Conservation (phyloP, 768 basidiomycete species). For the Collybiopsis luxurians region DNA sequence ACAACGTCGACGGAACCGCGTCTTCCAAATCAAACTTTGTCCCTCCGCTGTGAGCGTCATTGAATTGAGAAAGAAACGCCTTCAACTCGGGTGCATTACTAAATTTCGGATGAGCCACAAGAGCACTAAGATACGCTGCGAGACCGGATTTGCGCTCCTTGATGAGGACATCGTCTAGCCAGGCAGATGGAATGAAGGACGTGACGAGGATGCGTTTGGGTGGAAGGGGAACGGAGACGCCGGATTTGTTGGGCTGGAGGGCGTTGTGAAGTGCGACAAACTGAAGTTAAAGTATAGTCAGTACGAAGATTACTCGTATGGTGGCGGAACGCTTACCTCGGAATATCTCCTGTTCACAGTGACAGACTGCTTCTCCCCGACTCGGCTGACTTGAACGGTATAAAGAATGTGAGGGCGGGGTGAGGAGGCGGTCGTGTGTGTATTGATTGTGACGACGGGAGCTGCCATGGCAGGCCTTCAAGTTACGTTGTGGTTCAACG, state of each 20-base stretch:
- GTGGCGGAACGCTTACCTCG: constrained; percentile 29
- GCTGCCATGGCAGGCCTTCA: neutral
- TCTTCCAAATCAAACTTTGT: constrained; percentile 38
- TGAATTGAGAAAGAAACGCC: constrained; percentile 35
- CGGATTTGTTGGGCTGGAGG: constrained; percentile 27
- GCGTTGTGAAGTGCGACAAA: constrained; percentile 38
- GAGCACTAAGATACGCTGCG: constrained; percentile 36
- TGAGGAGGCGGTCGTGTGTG: constrained; percentile 44
- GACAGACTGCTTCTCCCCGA: constrained; percentile 25
- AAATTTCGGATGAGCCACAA: constrained; percentile 35
- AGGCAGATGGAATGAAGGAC: constrained; percentile 47
- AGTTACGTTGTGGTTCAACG: no score
- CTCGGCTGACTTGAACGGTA: constrained; percentile 31
- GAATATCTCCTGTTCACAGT: constrained; percentile 39
- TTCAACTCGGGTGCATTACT: constrained; percentile 29
- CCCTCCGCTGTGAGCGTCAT: constrained; percentile 7
- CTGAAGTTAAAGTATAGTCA: constrained; percentile 17
- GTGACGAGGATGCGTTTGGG: constrained; percentile 50
- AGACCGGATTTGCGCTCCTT: constrained; percentile 49
- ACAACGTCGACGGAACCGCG: constrained; percentile 44
- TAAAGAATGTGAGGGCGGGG: constrained; percentile 49
- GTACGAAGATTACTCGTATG: neutral
- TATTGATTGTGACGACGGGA: constrained; percentile 27
- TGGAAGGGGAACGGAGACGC: constrained; percentile 34
- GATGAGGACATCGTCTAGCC: constrained; percentile 52